Conservation (phyloP, 2,329 filamentous ascomycete species). For the Sclerotiophoma versabilis region DNA sequence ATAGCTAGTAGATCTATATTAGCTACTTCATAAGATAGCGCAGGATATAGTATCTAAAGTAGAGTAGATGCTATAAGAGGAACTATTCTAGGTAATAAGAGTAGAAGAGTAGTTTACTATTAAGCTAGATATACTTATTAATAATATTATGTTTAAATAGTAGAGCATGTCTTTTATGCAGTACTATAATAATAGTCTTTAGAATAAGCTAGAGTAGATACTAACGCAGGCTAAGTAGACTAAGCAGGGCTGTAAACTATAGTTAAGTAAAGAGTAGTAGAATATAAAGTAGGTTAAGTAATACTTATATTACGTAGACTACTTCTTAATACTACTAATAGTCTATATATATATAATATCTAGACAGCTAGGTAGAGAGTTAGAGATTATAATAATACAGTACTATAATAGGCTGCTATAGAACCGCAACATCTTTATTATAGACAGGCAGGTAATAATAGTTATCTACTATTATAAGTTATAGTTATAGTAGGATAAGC, state of each 20-base stretch:
- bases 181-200: neutral
- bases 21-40: too few species aligned
- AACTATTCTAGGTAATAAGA: neutral
- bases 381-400: neutral
- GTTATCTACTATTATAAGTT: conserved; percentile 34
- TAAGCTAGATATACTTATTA: neutral
- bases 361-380: neutral
- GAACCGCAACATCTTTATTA: conserved; percentile 29
- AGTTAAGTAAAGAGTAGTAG: neutral
- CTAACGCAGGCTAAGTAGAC: neutral
- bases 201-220: neutral
- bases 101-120: neutral
- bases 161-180: neutral
- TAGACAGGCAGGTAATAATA: conserved; percentile 24
- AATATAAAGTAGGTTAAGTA: neutral
- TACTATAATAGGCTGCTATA: conserved; percentile 22
- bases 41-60: too few species aligned
- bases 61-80: too few species aligned
- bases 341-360: neutral
- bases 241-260: neutral
- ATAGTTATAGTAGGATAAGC: conserved; percentile 29
- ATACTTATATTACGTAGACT: neutral
- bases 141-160: neutral
- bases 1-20: neutral
- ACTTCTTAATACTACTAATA: neutral